Conservation (phyloP, 1,139 yeast species). For the Yamadazyma conglobata region DNA sequence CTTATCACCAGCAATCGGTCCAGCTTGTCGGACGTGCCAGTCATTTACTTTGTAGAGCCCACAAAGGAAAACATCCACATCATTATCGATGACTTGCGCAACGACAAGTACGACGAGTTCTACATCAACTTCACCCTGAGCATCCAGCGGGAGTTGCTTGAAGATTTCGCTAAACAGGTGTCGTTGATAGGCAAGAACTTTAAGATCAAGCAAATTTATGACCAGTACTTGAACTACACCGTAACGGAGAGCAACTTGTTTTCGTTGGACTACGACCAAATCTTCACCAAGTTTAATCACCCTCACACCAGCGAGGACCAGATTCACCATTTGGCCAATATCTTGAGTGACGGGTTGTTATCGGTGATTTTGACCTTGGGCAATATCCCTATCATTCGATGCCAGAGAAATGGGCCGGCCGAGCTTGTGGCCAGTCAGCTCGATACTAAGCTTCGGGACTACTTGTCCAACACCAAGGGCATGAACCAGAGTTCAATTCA, state of each 20-base stretch:
- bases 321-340: constrained; percentile 65
- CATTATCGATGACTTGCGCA: constrained; percentile 68
- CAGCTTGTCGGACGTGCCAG: constrained; percentile 90
- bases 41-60: constrained; percentile 86
- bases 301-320: constrained; percentile 72
- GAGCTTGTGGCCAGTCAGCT: constrained; percentile 87
- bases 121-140: constrained; percentile 86
- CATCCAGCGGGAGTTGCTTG: constrained; percentile 72
- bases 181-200: constrained; percentile 65
- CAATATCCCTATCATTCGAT: constrained; percentile 82
- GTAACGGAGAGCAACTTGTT: constrained; percentile 92
- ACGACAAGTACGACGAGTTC: constrained; percentile 71
- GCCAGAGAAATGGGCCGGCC: constrained; percentile 93
- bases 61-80: constrained; percentile 66
- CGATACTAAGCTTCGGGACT: constrained; percentile 79
- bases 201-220: constrained; percentile 82
- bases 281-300: constrained; percentile 66
- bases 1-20: constrained; percentile 66
- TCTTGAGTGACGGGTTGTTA: constrained; percentile 75
- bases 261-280: constrained; percentile 64
- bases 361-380: constrained; percentile 71
- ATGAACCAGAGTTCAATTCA: constrained; percentile 19
- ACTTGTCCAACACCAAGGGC: constrained; percentile 64
- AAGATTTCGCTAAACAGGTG: constrained; percentile 83
- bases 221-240: constrained; percentile 85